Evolutionary conservation across 768 basidiomycete species (phyloP).

Genomic region (Psilocybe cyanescens): DNA sequence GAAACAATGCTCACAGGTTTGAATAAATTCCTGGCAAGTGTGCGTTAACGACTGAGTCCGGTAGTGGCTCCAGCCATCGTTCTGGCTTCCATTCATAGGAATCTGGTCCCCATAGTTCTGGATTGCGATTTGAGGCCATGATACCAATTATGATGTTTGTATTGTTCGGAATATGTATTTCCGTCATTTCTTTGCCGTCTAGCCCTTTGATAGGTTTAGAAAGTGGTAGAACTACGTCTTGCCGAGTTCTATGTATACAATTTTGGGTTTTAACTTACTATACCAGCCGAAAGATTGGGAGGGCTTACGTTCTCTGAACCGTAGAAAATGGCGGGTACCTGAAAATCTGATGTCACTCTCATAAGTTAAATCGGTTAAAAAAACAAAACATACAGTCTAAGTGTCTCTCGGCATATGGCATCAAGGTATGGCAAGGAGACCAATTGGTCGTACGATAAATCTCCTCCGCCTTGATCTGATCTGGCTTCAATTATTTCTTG

Average conservation of each 20-base stretch:
- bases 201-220: conserved; percentile 13
- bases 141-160: conserved; percentile 42
- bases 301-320: conserved; percentile 5
- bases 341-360: neutral
- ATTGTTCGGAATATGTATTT: conserved; percentile 42
- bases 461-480: conserved; percentile 16
- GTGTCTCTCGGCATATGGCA: conserved; percentile 41
- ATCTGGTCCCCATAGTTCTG: conserved; percentile 50
- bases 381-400: conserved; percentile 35
- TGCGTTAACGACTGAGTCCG: conserved; percentile 37
- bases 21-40: conserved; percentile 49
- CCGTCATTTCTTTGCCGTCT: conserved; percentile 38
- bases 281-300: neutral
- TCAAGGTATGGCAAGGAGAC: conserved; percentile 39
- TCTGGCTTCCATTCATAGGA: conserved; percentile 56
- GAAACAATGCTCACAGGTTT: conserved; percentile 34
- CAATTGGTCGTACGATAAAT: conserved; percentile 41
- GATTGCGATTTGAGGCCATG: conserved; percentile 41
- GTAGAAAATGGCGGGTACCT: conserved; percentile 15
- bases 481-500: conserved; percentile 33
- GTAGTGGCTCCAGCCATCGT: conserved; percentile 47
- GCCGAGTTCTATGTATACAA: neutral
- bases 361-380: neutral
- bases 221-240: conserved; percentile 18
- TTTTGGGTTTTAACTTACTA: neutral